These are phyloP conservation scores for Leccinum huronense DNA, from an alignment of 1,284 basidiomycete species.

Conservation along the genomic window DNA sequence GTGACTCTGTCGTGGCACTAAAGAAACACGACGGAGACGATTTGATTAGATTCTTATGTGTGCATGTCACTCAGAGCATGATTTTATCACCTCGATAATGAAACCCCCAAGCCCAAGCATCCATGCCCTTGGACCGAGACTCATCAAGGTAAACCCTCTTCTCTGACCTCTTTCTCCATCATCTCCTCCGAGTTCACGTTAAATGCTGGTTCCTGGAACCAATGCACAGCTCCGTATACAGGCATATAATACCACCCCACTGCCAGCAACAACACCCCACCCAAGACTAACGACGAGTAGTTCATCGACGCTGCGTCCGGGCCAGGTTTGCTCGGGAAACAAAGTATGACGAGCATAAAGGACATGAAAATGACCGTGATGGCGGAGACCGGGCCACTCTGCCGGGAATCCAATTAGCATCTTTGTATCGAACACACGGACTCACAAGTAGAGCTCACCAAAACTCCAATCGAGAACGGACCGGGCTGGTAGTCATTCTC, in stretches of 20 bases:
- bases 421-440: neutral
- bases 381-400: conserved; percentile 30
- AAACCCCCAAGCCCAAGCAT: neutral
- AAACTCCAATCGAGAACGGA: conserved; percentile 36
- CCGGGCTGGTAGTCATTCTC: conserved; percentile 31
- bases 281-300: neutral
- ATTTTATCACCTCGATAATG: too few species aligned
- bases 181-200: neutral
- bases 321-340: conserved; percentile 27
- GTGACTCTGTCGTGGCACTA: neutral
- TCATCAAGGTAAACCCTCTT: neutral
- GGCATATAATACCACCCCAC: neutral
- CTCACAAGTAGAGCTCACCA: conserved; percentile 18
- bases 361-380: conserved; percentile 31
- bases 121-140: neutral
- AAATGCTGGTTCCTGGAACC: neutral
- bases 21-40: neutral
- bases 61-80: neutral
- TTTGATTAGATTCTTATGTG: neutral
- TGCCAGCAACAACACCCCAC: neutral
- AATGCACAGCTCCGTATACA: neutral
- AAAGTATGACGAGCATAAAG: conserved; percentile 31
- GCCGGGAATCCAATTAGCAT: too few species aligned
- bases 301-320: neutral
- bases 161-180: neutral